These are phyloP conservation scores for Obelidium mucronatum DNA, from an alignment of 192 early-diverging fungal species.

Conservation along the genomic window DNA sequence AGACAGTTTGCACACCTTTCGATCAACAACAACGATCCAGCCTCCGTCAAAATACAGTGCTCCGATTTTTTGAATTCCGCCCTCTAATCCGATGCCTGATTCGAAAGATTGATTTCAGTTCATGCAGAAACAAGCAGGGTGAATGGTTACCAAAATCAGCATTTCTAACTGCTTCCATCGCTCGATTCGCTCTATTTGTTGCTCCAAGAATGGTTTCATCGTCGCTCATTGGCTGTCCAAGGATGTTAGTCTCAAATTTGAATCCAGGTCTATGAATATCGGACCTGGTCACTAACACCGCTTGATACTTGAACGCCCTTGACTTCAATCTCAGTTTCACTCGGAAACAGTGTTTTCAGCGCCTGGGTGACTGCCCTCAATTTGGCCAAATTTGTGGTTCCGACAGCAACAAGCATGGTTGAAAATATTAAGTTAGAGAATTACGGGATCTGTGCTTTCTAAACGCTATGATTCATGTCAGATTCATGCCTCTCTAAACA, in stretches of 20 bases:
- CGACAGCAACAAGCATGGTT: conserved; percentile 35
- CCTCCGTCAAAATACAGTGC: conserved; percentile 40
- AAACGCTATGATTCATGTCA: no score
- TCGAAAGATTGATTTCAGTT: background rate
- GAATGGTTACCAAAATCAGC: conserved; percentile 37
- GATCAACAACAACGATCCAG: conserved; percentile 43
- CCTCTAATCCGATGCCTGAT: conserved; percentile 42
- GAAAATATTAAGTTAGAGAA: no score
- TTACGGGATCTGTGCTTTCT: no score
- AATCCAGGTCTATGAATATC: background rate
- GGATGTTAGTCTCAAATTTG: background rate
- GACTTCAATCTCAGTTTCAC: background rate
- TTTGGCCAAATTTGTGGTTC: conserved; percentile 28
- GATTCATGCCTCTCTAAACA: no score
- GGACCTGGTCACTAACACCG: conserved; percentile 40
- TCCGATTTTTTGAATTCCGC: conserved; percentile 38
- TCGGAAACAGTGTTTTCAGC: background rate
- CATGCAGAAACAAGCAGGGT: background rate
- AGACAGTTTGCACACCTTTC: conserved; percentile 2
- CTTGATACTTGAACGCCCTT: conserved; percentile 6
- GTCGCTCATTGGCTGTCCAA: conserved; percentile 37
- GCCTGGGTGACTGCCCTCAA: conserved; percentile 23
- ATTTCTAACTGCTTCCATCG: conserved; percentile 9
- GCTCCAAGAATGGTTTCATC: conserved; percentile 44
- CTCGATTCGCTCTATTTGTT: conserved; percentile 33